phyloP scores from a whole-genome alignment of 164 flowering plant genomes.

The Chimonanthus praecox region DNA sequence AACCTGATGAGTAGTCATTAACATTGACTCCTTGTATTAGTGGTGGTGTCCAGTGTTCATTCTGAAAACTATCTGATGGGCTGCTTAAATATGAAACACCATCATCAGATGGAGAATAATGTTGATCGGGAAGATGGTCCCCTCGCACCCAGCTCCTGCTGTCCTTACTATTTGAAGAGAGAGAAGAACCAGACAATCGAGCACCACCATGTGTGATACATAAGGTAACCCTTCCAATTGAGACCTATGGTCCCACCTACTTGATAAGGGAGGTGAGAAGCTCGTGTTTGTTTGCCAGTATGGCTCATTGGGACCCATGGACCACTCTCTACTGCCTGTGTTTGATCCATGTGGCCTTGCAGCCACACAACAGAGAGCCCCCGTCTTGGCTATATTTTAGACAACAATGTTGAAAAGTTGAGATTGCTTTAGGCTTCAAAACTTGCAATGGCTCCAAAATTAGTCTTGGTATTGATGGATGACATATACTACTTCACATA shows the following conservation, averaged over 20 bases:
- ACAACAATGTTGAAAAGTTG: conserved; percentile 7
- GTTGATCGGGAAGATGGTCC: conserved; percentile 37
- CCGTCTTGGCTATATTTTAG: conserved; percentile 78
- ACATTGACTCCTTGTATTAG: conserved; percentile 45
- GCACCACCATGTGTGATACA: conserved; percentile 43
- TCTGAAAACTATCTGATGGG: conserved; percentile 65
- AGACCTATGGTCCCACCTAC: conserved; percentile 60
- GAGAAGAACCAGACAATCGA: conserved; percentile 57
- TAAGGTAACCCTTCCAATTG: conserved; percentile 51
- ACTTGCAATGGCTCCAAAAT: not conserved
- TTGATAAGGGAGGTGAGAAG: conserved; percentile 79
- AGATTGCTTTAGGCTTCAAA: not conserved
- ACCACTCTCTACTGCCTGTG: conserved; percentile 64
- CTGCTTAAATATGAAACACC: conserved; percentile 53
- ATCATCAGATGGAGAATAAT: conserved; percentile 60
- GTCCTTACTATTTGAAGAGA: conserved; percentile 68
- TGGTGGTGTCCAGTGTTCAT: conserved; percentile 71
- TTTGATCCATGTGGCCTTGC: conserved; percentile 97
- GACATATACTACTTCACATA: not conserved
- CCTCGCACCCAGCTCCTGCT: conserved; percentile 64
- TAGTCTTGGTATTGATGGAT: not conserved
- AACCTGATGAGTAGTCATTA: conserved; percentile 37
- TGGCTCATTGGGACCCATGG: conserved; percentile 76
- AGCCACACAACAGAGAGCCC: conserved; percentile 98
- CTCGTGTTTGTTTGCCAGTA: conserved; percentile 85